A percentile compares a stretch with the other conserved stretches of the same genome.
phyloP scores from a whole-genome alignment of 176 grass and related monocot species.

The Puccinellia tenuiflora region DNA sequence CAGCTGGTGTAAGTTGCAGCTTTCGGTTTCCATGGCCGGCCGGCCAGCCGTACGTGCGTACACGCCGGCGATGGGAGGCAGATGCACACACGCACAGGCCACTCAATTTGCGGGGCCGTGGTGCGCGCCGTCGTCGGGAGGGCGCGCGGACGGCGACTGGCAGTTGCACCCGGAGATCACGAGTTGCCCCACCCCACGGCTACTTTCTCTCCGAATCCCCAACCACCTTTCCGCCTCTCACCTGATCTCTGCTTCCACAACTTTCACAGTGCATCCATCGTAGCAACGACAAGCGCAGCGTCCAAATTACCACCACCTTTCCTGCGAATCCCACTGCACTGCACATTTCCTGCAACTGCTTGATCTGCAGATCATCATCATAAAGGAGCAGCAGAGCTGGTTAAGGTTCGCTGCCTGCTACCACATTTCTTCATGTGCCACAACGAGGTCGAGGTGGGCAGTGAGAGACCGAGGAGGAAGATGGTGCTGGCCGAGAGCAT shows the following conservation, averaged over 20 bases:
- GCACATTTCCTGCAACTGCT: background rate
- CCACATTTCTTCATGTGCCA: background rate
- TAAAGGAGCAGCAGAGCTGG: background rate
- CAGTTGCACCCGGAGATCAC: slow-evolving; percentile 37
- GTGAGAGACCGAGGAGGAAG: background rate
- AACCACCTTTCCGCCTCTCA: slow-evolving; percentile 36
- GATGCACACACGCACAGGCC: background rate
- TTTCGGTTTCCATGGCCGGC: background rate
- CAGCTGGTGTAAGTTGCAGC: background rate
- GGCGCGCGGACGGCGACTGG: slow-evolving; percentile 4
- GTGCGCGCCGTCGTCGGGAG: slow-evolving; percentile 11
- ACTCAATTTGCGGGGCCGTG: background rate
- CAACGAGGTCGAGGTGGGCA: background rate
- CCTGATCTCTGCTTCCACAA: background rate
- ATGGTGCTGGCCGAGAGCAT: slow-evolving; percentile 38
- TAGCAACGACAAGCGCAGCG: background rate
- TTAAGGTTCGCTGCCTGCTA: background rate
- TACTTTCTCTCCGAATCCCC: slow-evolving; percentile 1
- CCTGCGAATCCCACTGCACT: no score
- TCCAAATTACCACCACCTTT: background rate
- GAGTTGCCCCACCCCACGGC: slow-evolving; percentile 25
- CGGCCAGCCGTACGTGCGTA: background rate
- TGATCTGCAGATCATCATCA: background rate
- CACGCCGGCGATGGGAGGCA: background rate
- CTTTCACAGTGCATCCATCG: background rate